These are phyloP conservation scores for Porogramme epimiltina DNA, from an alignment of 1,284 basidiomycete genomes.

Conservation along the genomic window DNA sequence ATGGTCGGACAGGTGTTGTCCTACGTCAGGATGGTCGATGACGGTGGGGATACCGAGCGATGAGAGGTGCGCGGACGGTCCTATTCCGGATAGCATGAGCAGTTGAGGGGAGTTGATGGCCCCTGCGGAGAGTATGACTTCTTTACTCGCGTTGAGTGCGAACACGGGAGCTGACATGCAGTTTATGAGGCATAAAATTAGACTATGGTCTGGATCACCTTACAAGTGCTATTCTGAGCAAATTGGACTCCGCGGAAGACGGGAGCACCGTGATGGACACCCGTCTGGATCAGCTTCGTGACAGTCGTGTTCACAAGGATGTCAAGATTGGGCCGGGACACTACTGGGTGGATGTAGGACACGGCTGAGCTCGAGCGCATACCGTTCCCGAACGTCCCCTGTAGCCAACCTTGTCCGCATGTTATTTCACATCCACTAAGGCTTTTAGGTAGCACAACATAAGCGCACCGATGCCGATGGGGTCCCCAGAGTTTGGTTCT, in stretches of 20 bases:
- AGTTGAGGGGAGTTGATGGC: conserved; percentile 26
- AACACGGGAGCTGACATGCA: not conserved
- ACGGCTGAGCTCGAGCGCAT: conserved; percentile 33
- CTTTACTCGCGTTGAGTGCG: conserved; percentile 21
- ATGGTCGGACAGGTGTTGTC: conserved; percentile 34
- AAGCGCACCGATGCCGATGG: not conserved
- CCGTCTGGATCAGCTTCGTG: conserved; percentile 36
- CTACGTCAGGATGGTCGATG: conserved; percentile 22
- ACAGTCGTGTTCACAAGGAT: conserved; percentile 44
- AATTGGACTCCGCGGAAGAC: conserved; percentile 37
- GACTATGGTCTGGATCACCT: not conserved
- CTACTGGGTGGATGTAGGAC: conserved; percentile 34
- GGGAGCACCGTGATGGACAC: conserved; percentile 14
- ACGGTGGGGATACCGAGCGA: conserved; percentile 17
- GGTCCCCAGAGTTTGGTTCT: too few relatives aligned
- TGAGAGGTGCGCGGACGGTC: conserved; percentile 16
- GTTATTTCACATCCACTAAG: not conserved
- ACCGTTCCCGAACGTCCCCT: conserved; percentile 24
- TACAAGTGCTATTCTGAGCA: conserved; percentile 24
- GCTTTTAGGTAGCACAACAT: not conserved
- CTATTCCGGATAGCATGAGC: conserved; percentile 28
- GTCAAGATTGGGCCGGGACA: conserved; percentile 40
- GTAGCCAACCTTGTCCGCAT: conserved; percentile 38
- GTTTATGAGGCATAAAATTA: not conserved
- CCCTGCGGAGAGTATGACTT: conserved; percentile 32